These are phyloP conservation scores for Apiospora hydei DNA, from an alignment of 2,329 filamentous ascomycete genomes.

Conservation along the genomic window DNA sequence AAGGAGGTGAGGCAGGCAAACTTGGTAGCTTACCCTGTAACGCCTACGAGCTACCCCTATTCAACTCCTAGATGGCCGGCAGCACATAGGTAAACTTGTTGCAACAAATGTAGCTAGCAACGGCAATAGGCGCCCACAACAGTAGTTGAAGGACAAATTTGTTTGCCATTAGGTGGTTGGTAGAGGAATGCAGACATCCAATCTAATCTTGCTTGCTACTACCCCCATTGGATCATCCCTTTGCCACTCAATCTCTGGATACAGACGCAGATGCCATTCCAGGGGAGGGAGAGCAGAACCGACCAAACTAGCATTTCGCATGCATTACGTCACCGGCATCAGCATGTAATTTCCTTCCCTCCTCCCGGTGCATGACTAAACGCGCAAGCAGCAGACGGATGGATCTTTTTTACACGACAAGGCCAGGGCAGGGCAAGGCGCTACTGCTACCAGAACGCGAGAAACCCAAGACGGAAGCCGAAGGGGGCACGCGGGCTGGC, in stretches of 20 bases:
- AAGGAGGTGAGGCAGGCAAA: too few relatives aligned
- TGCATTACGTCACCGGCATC: constrained; percentile 2
- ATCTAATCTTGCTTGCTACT: too few relatives aligned
- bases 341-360: neutral
- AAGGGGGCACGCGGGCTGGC: neutral
- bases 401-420: neutral
- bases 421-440: neutral
- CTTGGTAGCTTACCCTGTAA: neutral
- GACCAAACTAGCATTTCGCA: neutral
- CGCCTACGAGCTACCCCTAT: neutral
- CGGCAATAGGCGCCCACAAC: too few relatives aligned
- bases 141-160: too few relatives aligned
- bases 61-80: neutral
- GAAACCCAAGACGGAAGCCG: neutral
- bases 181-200: too few relatives aligned
- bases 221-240: too few relatives aligned
- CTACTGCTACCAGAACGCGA: neutral
- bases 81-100: too few relatives aligned
- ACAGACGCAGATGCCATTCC: too few relatives aligned
- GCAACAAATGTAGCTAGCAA: too few relatives aligned
- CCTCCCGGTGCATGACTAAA: neutral
- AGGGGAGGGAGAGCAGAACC: neutral
- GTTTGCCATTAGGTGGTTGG: too few relatives aligned
- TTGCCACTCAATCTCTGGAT: too few relatives aligned
- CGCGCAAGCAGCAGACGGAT: neutral